A percentile compares a stretch with the other conserved stretches of the same genome.
Conservation (phyloP, 495 filamentous ascomycete species). For the Neurospora hispaniola region DNA sequence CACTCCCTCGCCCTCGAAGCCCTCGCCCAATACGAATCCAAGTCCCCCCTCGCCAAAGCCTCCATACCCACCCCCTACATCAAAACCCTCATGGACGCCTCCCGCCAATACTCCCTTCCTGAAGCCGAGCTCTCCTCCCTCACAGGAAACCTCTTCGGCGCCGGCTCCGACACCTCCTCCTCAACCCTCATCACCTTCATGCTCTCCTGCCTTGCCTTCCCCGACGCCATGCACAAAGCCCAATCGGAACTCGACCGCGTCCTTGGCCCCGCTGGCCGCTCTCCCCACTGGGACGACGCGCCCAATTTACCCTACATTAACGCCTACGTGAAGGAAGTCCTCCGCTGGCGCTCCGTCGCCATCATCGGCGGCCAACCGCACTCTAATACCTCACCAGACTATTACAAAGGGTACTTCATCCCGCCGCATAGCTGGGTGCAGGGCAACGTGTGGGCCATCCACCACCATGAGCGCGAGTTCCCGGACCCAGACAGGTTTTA, state of each 20-base stretch:
- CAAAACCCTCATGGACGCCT: conserved; percentile 42
- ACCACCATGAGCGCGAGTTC: conserved; percentile 52
- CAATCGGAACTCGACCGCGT: conserved; percentile 47
- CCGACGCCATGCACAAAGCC: conserved; percentile 30
- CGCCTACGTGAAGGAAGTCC: conserved; percentile 51
- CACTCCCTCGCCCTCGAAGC: conserved; percentile 47
- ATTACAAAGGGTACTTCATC: conserved; percentile 45
- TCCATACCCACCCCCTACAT: conserved; percentile 39
- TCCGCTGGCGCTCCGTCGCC: conserved; percentile 54
- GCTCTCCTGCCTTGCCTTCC: conserved; percentile 48
- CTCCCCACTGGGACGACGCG: conserved; percentile 48
- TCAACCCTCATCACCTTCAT: conserved; percentile 53
- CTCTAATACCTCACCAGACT: conserved; percentile 47
- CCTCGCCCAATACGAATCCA: conserved; percentile 29
- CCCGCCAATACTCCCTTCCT: conserved; percentile 38
- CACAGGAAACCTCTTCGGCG: conserved; percentile 53
- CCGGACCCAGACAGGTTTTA: conserved; percentile 49
- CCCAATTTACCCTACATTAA: conserved; percentile 47
- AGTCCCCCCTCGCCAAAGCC: conserved; percentile 28
- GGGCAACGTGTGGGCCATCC: conserved; percentile 56
- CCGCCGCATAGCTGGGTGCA: conserved; percentile 46
- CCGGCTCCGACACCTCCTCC: conserved; percentile 56
- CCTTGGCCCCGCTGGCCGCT: conserved; percentile 36
- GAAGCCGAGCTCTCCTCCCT: conserved; percentile 47
- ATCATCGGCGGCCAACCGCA: conserved; percentile 55